These are phyloP conservation scores for Pythium sukuiense DNA, from an alignment of 352 stramenopile genomes.

Conservation along the genomic window DNA sequence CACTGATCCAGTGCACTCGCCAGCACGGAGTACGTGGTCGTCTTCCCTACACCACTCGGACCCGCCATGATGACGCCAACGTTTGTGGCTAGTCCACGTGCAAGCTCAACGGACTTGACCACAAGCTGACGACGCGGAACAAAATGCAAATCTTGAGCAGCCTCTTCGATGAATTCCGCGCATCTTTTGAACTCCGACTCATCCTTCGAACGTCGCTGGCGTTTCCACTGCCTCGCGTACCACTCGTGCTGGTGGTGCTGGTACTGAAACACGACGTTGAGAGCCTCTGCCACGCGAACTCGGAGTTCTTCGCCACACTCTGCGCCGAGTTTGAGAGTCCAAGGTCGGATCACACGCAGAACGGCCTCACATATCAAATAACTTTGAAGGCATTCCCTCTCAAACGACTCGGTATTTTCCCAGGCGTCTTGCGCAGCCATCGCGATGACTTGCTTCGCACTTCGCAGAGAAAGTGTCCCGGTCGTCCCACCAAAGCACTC, in stretches of 20 bases:
- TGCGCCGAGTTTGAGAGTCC: not conserved
- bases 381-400: conserved; percentile 24
- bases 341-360: conserved; percentile 9
- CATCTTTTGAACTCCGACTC: conserved; percentile 6
- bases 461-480: conserved; percentile 9
- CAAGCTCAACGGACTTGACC: conserved; percentile 10
- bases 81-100: conserved; percentile 2
- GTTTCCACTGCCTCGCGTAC: conserved; percentile 28
- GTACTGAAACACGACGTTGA: conserved; percentile 23
- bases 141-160: conserved; percentile 20
- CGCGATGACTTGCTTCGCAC: conserved; percentile 18
- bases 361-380: conserved; percentile 27
- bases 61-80: conserved; percentile 20
- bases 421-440: conserved; percentile 8
- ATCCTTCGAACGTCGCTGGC: not conserved
- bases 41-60: conserved; percentile 26
- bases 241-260: conserved; percentile 19
- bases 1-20: conserved; percentile 17
- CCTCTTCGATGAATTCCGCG: conserved; percentile 16
- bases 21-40: conserved; percentile 13
- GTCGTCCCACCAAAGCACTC: not conserved
- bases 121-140: conserved; percentile 16
- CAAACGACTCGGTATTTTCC: conserved; percentile 24
- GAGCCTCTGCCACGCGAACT: not conserved
- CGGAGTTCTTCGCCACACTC: not conserved